Conservation (phyloP, 73 alveolate genomes). For the Tetrahymena malaccensis region DNA sequence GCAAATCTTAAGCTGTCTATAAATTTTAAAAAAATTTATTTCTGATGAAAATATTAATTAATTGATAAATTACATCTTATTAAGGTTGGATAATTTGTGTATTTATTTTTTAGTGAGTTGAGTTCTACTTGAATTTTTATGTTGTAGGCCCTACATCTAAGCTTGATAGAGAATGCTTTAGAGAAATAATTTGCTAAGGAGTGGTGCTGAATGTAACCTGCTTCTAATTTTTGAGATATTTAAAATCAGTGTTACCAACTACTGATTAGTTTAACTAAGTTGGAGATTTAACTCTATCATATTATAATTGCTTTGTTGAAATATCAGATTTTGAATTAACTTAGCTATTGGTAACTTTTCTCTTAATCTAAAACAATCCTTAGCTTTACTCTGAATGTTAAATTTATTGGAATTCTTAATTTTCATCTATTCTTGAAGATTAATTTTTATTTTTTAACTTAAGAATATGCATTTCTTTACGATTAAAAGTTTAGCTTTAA, state of each 20-base stretch:
- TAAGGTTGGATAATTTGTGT: background rate
- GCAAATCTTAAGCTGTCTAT: background rate
- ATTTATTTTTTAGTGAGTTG: background rate
- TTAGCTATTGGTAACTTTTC: background rate
- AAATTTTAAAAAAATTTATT: no score
- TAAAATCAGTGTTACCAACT: background rate
- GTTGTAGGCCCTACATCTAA: background rate
- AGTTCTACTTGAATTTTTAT: background rate
- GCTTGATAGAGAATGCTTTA: background rate
- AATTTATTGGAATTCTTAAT: background rate
- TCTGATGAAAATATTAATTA: no score
- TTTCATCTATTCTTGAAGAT: background rate
- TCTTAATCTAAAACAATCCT: background rate
- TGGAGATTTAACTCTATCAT: background rate
- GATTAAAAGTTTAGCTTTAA: background rate
- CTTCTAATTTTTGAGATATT: background rate
- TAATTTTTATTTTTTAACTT: background rate
- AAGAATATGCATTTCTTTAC: background rate
- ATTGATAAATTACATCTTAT: background rate
- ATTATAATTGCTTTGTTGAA: no score
- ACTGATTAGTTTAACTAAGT: background rate
- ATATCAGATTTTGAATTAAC: background rate
- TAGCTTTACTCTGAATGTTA: background rate
- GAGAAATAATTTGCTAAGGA: background rate
- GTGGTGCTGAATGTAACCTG: background rate